Base-by-base conservation (phyloP, 2,329 filamentous ascomycete species). In the Arachnomyces sp. region DNA sequence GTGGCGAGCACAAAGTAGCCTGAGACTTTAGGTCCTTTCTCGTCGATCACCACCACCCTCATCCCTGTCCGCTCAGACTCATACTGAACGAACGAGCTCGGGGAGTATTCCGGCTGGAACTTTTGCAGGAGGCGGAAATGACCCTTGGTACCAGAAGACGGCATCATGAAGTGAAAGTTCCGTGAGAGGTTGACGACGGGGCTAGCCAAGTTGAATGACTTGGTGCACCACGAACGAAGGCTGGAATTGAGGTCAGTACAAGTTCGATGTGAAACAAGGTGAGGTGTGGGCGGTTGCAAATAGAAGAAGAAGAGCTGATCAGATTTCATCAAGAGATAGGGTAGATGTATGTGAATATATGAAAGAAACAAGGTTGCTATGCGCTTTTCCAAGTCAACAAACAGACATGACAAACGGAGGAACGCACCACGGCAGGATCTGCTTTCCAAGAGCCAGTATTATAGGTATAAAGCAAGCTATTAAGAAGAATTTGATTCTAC, bases 1-100 rank as follows among this genome's bases (percentile, higher is more conserved):
- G 92, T 98, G 28, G 92, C 92, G 39, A 98, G 75, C 28, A 89
- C 84, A 64, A 98, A 98, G 66, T 93, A 95, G 28, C 92, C 92
- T 51, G 86, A 84, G 45, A 95, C 77, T 63, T 95, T 96, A n/a
- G 92, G 92, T 0, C 92, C 90, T 59, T 92, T 80, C 52, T 88
- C 82, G 60, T 96, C 85, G 51, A 93, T 87, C 36, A 95, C 86
- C 31, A 95, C 80, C 28, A 95, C 84, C 52, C 89, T 83, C 86
- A 98, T 92, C 38, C 92, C 92, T 47, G 90, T 98, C 48, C 87
- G 77, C 53, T 87, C 80, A 4, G 92, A 98, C 57, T 93, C 87
- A 84, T 98, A 98, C 61, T 95, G 89, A 15, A 87, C 90, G 63
- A 98, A 84, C 40, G 75, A 79, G 47, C 84, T 84, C 8, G 89